Conservation (phyloP, 2,329 filamentous ascomycete species). For the Aspergillus pseudonomiae region DNA sequence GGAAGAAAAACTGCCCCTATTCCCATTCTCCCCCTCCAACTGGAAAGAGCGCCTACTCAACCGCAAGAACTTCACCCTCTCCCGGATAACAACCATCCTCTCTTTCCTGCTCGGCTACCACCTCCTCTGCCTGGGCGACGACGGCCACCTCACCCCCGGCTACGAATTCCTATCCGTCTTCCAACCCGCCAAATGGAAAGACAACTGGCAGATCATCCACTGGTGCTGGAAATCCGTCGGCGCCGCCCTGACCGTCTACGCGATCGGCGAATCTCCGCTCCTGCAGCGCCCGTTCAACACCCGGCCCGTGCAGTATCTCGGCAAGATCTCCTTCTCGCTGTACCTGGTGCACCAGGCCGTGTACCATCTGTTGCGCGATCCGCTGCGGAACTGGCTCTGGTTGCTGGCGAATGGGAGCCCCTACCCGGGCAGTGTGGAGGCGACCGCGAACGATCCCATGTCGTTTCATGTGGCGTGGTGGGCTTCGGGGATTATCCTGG, state of each 20-base stretch:
- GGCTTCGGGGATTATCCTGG: constrained; percentile 19
- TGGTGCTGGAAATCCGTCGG: constrained; percentile 26
- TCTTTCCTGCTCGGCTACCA: constrained; percentile 22
- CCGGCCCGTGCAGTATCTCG: constrained; percentile 29
- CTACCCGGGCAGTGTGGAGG: constrained; percentile 19
- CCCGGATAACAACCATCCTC: neutral
- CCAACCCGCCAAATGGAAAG: constrained; percentile 23
- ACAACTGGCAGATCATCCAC: constrained; percentile 21
- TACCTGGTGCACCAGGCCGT: constrained; percentile 31
- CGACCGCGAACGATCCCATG: constrained; percentile 8
- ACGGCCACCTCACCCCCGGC: constrained; percentile 23
- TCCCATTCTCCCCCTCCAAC: neutral
- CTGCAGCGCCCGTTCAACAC: constrained; percentile 25
- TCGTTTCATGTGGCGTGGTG: constrained; percentile 22
- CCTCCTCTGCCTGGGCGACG: constrained; percentile 25
- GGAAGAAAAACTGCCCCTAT: neutral
- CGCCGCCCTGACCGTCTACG: constrained; percentile 21
- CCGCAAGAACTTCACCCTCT: neutral
- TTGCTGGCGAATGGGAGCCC: constrained; percentile 11
- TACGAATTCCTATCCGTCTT: constrained; percentile 22
- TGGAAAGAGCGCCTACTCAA: neutral
- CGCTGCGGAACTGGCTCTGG: constrained; percentile 20
- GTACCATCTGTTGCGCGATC: constrained; percentile 22
- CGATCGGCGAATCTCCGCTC: constrained; percentile 20
- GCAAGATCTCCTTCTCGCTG: constrained; percentile 35